Evolutionary conservation across 306 rosid species (phyloP), one percentile per base, ranked within the genome.

Genomic region (Mimosa bimucronata): DNA sequence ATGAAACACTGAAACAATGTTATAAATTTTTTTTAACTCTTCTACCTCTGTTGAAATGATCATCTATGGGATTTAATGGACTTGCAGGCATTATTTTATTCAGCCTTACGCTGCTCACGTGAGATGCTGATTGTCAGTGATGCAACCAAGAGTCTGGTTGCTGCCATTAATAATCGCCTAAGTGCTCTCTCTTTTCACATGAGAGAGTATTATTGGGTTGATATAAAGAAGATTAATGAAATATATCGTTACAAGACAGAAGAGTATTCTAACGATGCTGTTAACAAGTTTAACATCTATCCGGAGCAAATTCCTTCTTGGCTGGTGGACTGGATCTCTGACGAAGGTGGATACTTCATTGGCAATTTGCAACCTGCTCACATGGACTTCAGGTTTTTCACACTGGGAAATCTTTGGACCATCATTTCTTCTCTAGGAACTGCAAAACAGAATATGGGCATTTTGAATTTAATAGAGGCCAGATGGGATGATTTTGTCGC

Each of bases 251-350:
- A 92, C 28, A 92, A 92, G 87, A 94, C 98, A 0, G 98, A 94
- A 89, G 98, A 94, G 66, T 94, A 94, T 80, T 94, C 97, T 16
- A 83, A 90, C 16, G 92, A 94, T 87, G 97, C 98, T 46, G 84
- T 91, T 77, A 94, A 94, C 88, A 94, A 94, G 87, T 94, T 92
- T 90, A 94, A 94, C 85, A 94, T 94, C 67, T 92, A 94, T 83
- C 98, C 98, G 8, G 98, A 94, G 82, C 98, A 94, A 88, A 94
- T 94, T 82, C 98, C 98, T 57, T 81, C 92, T 57, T 94, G 98
- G 98, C 90, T 94, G 9, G 97, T 92, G 5, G 97, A 92, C 78
- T 94, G 98, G 98, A 86, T 94, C 48, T 89, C 97, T 1, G 97
- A 91, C 46, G 89, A 94, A 72, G 97, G 97, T 68, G 98, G 98